Percentiles rank a stretch among this genome's conserved stretches.
Evolutionary conservation across 2,329 filamentous ascomycete species (phyloP).

Genomic region (Samsoniella hepiali): DNA sequence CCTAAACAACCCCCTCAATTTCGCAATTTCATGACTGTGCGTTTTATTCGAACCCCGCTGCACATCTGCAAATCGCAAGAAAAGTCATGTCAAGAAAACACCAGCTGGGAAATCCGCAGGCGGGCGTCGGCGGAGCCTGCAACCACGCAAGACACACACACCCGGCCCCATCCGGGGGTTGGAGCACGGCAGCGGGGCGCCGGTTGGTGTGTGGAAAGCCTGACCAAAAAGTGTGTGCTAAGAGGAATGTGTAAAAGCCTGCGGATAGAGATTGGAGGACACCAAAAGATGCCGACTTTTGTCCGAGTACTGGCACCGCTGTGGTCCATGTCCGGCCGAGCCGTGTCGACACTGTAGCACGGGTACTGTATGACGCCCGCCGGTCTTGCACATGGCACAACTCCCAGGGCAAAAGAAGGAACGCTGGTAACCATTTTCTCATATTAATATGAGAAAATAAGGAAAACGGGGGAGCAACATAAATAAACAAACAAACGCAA

Average conservation of each 20-base stretch:
- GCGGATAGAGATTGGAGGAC: background rate
- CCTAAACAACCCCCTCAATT: background rate
- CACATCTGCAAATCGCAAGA: background rate
- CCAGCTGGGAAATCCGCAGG: background rate
- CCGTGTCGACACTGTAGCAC: background rate
- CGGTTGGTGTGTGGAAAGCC: background rate
- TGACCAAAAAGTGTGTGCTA: conserved; percentile 1
- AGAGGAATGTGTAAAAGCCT: background rate
- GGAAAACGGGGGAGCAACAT: too few species aligned
- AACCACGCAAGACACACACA: background rate
- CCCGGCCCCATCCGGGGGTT: conserved; percentile 13
- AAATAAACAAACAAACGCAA: too few species aligned
- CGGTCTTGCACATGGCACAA: background rate
- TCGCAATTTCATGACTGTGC: background rate
- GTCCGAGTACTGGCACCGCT: conserved; percentile 1
- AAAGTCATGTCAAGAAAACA: background rate
- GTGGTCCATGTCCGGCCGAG: background rate
- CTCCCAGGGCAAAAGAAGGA: background rate
- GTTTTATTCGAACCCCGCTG: background rate
- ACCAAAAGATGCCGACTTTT: conserved; percentile 11
- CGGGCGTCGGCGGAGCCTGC: conserved; percentile 7
- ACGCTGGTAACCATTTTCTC: background rate
- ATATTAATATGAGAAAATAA: too few species aligned
- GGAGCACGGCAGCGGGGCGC: background rate
- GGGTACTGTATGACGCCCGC: background rate